These are phyloP conservation scores for Alternaria triticina DNA, from an alignment of 2,329 filamentous ascomycete species.

Conservation along the genomic window DNA sequence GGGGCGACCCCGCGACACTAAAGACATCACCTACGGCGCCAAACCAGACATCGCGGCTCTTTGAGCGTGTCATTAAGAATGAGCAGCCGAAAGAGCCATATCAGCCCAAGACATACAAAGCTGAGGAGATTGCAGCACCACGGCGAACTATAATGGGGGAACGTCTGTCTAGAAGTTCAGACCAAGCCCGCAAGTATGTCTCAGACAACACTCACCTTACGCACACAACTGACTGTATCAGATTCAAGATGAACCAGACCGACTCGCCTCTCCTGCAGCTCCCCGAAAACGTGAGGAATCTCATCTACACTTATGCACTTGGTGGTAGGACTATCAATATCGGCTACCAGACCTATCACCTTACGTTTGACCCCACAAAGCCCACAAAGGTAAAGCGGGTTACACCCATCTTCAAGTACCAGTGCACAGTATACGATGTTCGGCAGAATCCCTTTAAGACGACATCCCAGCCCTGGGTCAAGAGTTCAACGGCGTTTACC, in stretches of 20 bases:
- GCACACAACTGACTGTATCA: constrained; percentile 3
- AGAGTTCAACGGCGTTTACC: constrained; percentile 16
- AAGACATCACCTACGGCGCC: constrained; percentile 2
- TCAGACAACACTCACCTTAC: background rate
- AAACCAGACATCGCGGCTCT: constrained; percentile 11
- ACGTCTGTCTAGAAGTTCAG: constrained; percentile 14
- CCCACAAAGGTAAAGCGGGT: background rate
- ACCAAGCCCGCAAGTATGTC: constrained; percentile 23
- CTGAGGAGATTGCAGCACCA: constrained; percentile 11
- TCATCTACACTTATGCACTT: constrained; percentile 29
- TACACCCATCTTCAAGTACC: constrained; percentile 31
- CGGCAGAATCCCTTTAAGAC: constrained; percentile 17
- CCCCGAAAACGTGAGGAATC: constrained; percentile 26
- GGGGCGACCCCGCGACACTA: background rate
- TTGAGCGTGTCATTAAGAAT: constrained; percentile 12
- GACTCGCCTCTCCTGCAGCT: constrained; percentile 33
- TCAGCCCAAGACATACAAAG: constrained; percentile 17
- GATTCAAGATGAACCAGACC: constrained; percentile 33
- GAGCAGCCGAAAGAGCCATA: constrained; percentile 17
- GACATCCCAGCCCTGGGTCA: constrained; percentile 5
- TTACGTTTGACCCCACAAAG: background rate
- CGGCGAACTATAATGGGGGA: constrained; percentile 14
- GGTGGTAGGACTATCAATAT: constrained; percentile 38
- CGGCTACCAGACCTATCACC: constrained; percentile 28
- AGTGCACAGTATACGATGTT: constrained; percentile 21